Evolutionary conservation across 148 eudicot genomes (phyloP).

Genomic region (Fagopyrum tataricum): DNA sequence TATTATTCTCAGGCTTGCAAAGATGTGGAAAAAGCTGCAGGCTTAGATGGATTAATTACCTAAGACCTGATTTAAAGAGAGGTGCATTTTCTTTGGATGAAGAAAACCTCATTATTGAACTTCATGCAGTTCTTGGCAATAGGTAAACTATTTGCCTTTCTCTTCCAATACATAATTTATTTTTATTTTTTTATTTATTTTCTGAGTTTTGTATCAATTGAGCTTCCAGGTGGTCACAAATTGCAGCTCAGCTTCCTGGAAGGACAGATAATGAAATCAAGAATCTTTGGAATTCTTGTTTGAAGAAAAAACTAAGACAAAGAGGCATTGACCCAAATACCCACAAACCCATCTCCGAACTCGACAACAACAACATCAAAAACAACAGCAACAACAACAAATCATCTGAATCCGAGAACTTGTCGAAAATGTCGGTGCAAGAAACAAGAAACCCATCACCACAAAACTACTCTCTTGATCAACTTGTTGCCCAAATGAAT

Average conservation of each 20-base stretch:
- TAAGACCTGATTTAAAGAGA: conserved; percentile 89
- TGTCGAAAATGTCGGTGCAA: conserved; percentile 1
- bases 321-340: conserved; percentile 90
- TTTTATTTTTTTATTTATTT: background rate
- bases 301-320: conserved; percentile 85
- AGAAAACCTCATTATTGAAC: conserved; percentile 78
- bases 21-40: conserved; percentile 98
- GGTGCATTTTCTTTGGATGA: conserved; percentile 86
- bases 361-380: conserved; percentile 23
- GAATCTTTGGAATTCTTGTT: conserved; percentile 87
- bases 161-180: background rate
- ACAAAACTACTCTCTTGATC: conserved; percentile 5
- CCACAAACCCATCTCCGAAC: conserved; percentile 70
- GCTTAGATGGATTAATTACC: conserved; percentile 85
- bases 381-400: background rate
- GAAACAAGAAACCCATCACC: background rate
- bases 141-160: conserved; percentile 47
- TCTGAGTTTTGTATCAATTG: conserved; percentile 1
- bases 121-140: conserved; percentile 86
- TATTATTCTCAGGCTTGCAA: conserved; percentile 56
- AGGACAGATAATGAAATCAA: conserved; percentile 92
- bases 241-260: conserved; percentile 86
- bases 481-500: conserved; percentile 7
- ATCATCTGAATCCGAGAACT: background rate
- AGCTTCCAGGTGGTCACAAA: conserved; percentile 75